Percentiles rank a stretch among this genome's conserved stretches.
Evolutionary conservation across 352 stramenopile species (phyloP).

Genomic region (Phytophthora cryptogea): DNA sequence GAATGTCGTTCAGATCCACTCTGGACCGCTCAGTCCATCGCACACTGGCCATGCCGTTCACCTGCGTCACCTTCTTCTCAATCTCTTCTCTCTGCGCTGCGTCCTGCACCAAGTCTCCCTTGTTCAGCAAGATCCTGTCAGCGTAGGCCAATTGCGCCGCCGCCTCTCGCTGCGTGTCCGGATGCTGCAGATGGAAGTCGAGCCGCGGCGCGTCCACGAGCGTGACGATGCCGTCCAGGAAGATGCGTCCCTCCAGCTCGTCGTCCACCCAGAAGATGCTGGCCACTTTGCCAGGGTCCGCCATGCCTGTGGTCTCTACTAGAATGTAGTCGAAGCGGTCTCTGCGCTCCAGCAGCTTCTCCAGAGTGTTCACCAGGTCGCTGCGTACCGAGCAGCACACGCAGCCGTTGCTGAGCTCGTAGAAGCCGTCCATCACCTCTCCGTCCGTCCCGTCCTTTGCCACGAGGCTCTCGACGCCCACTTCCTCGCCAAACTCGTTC

Average conservation of each 20-base stretch:
- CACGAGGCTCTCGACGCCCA: slow-evolving; percentile 94
- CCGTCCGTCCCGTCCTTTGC: slow-evolving; percentile 67
- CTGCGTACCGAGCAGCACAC: slow-evolving; percentile 97
- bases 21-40: slow-evolving; percentile 63
- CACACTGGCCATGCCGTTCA: slow-evolving; percentile 77
- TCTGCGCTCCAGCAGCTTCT: slow-evolving; percentile 79
- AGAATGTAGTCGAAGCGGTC: slow-evolving; percentile 92
- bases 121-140: slow-evolving; percentile 99
- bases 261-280: slow-evolving; percentile 97
- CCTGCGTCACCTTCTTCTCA: slow-evolving; percentile 38
- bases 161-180: slow-evolving; percentile 79
- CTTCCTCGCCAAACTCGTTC: slow-evolving; percentile 98
- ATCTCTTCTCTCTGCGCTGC: slow-evolving; percentile 48
- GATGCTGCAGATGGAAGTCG: slow-evolving; percentile 63
- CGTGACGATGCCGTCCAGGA: slow-evolving; percentile 96
- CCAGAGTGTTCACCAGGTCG: slow-evolving; percentile 87
- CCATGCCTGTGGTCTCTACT: slow-evolving; percentile 95
- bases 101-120: slow-evolving; percentile 93
- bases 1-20: slow-evolving; percentile 69
- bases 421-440: slow-evolving; percentile 86
- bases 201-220: slow-evolving; percentile 97
- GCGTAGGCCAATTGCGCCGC: slow-evolving; percentile 98
- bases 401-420: slow-evolving; percentile 97
- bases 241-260: slow-evolving; percentile 86
- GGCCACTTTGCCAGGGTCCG: slow-evolving; percentile 93